These are phyloP conservation scores for Exophiala mesophila DNA, from an alignment of 2,329 filamentous ascomycete species.

Conservation along the genomic window DNA sequence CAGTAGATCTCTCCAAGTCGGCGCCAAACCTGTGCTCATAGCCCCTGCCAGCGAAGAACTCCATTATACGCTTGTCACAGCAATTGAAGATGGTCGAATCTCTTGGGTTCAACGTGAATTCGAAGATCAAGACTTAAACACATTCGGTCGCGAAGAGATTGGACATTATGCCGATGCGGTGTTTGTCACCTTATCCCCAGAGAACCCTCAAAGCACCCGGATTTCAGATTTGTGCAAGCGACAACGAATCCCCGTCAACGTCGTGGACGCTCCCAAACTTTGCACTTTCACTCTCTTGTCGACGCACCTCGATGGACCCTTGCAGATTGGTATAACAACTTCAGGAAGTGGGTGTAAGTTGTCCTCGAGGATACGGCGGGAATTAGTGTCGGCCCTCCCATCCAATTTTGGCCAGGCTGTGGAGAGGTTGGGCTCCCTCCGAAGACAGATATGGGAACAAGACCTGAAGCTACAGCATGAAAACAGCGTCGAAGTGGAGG, in stretches of 20 bases:
- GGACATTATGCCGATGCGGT: slow-evolving; percentile 79
- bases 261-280: slow-evolving; percentile 77
- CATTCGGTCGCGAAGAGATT: slow-evolving; percentile 74
- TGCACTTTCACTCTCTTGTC: slow-evolving; percentile 88
- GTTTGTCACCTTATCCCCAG: slow-evolving; percentile 67
- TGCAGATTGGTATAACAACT: slow-evolving; percentile 93
- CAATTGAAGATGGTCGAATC: slow-evolving; percentile 40
- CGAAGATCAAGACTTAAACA: slow-evolving; percentile 64
- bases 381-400: slow-evolving; percentile 77
- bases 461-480: slow-evolving; percentile 45
- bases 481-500: slow-evolving; percentile 36
- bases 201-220: slow-evolving; percentile 48
- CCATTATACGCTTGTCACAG: slow-evolving; percentile 51
- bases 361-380: slow-evolving; percentile 79
- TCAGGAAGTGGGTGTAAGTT: slow-evolving; percentile 94
- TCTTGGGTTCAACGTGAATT: slow-evolving; percentile 51
- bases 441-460: slow-evolving; percentile 68
- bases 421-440: slow-evolving; percentile 66
- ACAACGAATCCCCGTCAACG: slow-evolving; percentile 85
- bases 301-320: slow-evolving; percentile 80
- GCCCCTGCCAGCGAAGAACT: slow-evolving; percentile 60
- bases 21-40: slow-evolving; percentile 74
- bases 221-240: slow-evolving; percentile 72
- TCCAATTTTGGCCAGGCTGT: slow-evolving; percentile 70
- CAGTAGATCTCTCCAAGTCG: slow-evolving; percentile 71